A percentile compares a stretch with the other conserved stretches of the same genome.
Evolutionary conservation across 768 basidiomycete genomes (phyloP).

Genomic region (Pisolithus microcarpus): DNA sequence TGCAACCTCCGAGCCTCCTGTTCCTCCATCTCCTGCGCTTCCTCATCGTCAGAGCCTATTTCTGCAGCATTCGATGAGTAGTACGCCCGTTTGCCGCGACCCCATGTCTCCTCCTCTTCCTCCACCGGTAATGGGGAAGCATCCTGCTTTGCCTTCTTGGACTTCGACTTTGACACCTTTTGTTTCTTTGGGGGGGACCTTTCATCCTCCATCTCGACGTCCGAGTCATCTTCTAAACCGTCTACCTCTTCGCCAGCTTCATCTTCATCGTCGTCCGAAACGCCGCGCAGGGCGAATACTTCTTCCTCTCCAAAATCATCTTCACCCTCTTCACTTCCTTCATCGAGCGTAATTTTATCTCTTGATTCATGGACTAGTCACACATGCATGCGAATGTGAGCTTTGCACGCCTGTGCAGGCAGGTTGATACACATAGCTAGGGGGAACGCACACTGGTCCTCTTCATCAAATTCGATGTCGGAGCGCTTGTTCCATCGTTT

Average conservation of each 20-base stretch:
- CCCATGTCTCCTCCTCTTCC: conserved; percentile 67
- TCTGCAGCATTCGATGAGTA: conserved; percentile 81
- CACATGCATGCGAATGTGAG: background rate
- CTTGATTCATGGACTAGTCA: conserved; percentile 59
- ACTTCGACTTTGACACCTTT: conserved; percentile 9
- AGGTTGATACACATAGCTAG: background rate
- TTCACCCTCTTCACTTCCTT: conserved; percentile 40
- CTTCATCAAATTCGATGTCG: conserved; percentile 71
- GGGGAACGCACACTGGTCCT: conserved; percentile 62
- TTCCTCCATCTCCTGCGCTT: conserved; percentile 82
- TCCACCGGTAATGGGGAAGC: conserved; percentile 13
- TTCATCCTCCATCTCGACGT: conserved; percentile 10
- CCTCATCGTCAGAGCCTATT: conserved; percentile 82
- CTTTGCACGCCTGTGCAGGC: background rate
- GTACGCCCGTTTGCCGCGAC: conserved; percentile 69
- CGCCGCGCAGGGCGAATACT: conserved; percentile 66
- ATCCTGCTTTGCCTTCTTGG: conserved; percentile 9
- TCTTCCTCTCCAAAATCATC: conserved; percentile 67
- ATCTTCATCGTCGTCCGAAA: conserved; percentile 45
- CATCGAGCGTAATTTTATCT: conserved; percentile 74
- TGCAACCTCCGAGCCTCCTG: conserved; percentile 81
- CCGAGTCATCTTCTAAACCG: conserved; percentile 7
- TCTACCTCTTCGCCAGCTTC: conserved; percentile 26
- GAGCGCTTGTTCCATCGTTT: conserved; percentile 59
- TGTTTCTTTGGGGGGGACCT: conserved; percentile 6